Evolutionary conservation across 108 stramenopile genomes (phyloP).

Genomic region (Nitzschia palea): DNA sequence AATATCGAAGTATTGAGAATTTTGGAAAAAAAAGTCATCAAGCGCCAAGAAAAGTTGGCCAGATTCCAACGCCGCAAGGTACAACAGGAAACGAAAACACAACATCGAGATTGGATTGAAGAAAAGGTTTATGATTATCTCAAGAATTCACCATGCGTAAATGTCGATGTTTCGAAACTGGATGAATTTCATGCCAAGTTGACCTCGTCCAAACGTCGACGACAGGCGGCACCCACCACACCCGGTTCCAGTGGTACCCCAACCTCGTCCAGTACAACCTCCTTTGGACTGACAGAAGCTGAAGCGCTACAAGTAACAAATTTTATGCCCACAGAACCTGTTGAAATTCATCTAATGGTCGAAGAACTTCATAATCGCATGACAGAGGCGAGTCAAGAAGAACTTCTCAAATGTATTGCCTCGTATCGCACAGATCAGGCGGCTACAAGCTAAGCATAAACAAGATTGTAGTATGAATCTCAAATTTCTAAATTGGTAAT

Average conservation of each 20-base stretch:
- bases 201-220: slow-evolving; percentile 19
- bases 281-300: slow-evolving; percentile 44
- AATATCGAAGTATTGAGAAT: slow-evolving; percentile 64
- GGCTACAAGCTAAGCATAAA: neutral
- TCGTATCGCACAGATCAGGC: slow-evolving; percentile 37
- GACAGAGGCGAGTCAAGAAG: slow-evolving; percentile 57
- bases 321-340: slow-evolving; percentile 76
- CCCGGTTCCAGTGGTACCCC: neutral
- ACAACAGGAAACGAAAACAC: slow-evolving; percentile 30
- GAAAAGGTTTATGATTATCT: slow-evolving; percentile 63
- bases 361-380: slow-evolving; percentile 67
- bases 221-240: neutral
- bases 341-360: slow-evolving; percentile 81
- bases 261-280: slow-evolving; percentile 3
- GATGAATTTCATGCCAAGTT: slow-evolving; percentile 28
- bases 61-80: slow-evolving; percentile 10
- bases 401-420: slow-evolving; percentile 56
- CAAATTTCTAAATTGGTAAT: neutral
- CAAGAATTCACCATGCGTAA: slow-evolving; percentile 57
- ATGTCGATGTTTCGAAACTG: slow-evolving; percentile 28
- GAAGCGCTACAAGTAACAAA: slow-evolving; percentile 82
- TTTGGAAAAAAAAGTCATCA: slow-evolving; percentile 35
- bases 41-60: slow-evolving; percentile 17
- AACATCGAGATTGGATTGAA: slow-evolving; percentile 83
- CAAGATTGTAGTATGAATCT: neutral